These are phyloP conservation scores for Nepenthes gracilis DNA, from an alignment of 148 eudicot genomes.

Conservation along the genomic window DNA sequence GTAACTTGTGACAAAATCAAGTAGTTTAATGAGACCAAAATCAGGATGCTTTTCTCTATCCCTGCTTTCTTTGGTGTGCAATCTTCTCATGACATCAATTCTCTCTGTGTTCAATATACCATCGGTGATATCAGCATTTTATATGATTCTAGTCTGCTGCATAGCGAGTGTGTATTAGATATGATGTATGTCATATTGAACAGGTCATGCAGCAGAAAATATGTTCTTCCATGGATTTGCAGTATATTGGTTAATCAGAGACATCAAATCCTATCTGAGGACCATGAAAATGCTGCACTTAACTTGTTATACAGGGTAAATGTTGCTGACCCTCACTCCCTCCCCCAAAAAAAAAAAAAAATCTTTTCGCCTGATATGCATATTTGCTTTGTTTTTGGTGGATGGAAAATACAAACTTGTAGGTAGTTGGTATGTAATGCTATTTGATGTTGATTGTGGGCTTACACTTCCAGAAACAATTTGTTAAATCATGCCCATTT, in stretches of 20 bases:
- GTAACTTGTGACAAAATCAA: too few relatives aligned
- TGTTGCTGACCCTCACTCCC: not conserved
- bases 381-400: not conserved
- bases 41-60: too few relatives aligned
- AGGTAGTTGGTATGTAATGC: too few relatives aligned
- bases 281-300: constrained; percentile 35
- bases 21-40: too few relatives aligned
- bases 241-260: constrained; percentile 58
- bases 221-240: constrained; percentile 83
- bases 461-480: too few relatives aligned
- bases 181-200: not conserved
- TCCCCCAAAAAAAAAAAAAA: too few relatives aligned
- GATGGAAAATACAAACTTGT: too few relatives aligned
- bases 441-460: too few relatives aligned
- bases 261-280: constrained; percentile 44
- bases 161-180: not conserved
- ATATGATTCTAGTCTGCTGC: not conserved
- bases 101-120: not conserved
- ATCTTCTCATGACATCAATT: too few relatives aligned
- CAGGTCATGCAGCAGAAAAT: constrained; percentile 56
- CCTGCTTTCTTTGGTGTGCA: too few relatives aligned
- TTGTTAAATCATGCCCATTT: too few relatives aligned
- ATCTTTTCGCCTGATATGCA: not conserved
- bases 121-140: not conserved
- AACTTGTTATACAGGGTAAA: constrained; percentile 62